Evolutionary conservation across 495 filamentous ascomycete genomes (phyloP).

Genomic region (Aspergillus incahuasiensis): DNA sequence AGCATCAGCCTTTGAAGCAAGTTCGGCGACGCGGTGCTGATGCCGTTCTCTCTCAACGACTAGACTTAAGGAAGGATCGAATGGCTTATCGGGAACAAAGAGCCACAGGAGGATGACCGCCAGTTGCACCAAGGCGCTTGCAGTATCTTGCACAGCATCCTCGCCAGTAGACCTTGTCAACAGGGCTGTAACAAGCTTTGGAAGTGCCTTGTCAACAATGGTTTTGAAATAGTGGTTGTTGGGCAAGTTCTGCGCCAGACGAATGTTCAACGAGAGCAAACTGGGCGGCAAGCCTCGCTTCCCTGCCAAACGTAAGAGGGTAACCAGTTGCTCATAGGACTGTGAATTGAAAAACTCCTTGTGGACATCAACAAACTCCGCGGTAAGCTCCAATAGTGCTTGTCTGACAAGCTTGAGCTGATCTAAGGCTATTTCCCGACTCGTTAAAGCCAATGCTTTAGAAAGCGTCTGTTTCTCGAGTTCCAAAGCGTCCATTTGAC

Average conservation of each 20-base stretch:
- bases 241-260: slow-evolving; percentile 22
- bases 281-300: slow-evolving; percentile 17
- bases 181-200: slow-evolving; percentile 30
- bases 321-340: slow-evolving; percentile 26
- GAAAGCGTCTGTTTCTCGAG: slow-evolving; percentile 60
- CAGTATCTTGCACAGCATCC: slow-evolving; percentile 21
- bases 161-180: slow-evolving; percentile 9
- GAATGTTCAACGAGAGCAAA: slow-evolving; percentile 11
- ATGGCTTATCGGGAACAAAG: slow-evolving; percentile 80
- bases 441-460: slow-evolving; percentile 44
- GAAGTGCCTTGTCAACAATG: slow-evolving; percentile 30
- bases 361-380: slow-evolving; percentile 44
- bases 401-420: slow-evolving; percentile 43
- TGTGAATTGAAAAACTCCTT: slow-evolving; percentile 31
- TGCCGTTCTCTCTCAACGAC: slow-evolving; percentile 67
- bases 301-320: slow-evolving; percentile 24
- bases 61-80: slow-evolving; percentile 79
- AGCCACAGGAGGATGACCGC: slow-evolving; percentile 55
- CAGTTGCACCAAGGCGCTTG: slow-evolving; percentile 34
- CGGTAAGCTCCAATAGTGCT: slow-evolving; percentile 45
- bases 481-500: slow-evolving; percentile 60
- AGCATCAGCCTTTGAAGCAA: slow-evolving; percentile 55
- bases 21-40: slow-evolving; percentile 44
- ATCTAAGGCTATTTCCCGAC: slow-evolving; percentile 43
- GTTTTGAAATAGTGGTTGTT: slow-evolving; percentile 32